Evolutionary conservation across 352 stramenopile genomes (phyloP).

Genomic region (Phytophthora meadii): DNA sequence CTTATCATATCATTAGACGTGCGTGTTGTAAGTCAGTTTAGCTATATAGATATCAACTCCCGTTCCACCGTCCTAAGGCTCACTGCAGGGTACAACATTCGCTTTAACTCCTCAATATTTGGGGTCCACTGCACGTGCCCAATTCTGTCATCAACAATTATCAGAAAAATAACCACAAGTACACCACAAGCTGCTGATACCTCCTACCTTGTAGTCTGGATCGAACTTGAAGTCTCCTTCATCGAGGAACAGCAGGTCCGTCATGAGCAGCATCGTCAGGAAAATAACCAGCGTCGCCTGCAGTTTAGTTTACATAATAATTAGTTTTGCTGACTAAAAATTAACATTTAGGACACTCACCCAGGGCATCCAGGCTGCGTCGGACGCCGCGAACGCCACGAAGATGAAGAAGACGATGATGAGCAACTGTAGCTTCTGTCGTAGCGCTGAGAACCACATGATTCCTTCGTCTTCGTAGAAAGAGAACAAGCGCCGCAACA

Average conservation of each 20-base stretch:
- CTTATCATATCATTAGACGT: conserved; percentile 11
- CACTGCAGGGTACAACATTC: neutral
- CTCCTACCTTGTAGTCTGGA: conserved; percentile 82
- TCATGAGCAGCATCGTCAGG: conserved; percentile 72
- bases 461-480: conserved; percentile 15
- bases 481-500: conserved; percentile 11
- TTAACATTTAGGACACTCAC: conserved; percentile 42
- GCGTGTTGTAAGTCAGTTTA: conserved; percentile 23
- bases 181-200: neutral
- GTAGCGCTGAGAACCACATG: conserved; percentile 82
- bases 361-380: conserved; percentile 84
- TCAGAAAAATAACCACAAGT: conserved; percentile 24
- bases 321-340: neutral
- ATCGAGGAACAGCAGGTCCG: conserved; percentile 80
- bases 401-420: conserved; percentile 88
- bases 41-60: conserved; percentile 40
- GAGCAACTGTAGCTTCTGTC: conserved; percentile 83
- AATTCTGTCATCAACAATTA: conserved; percentile 55
- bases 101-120: conserved; percentile 59
- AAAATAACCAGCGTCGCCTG: conserved; percentile 84
- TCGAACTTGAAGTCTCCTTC: conserved; percentile 82
- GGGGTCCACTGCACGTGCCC: conserved; percentile 75
- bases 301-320: neutral
- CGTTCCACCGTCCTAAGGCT: too few species aligned
- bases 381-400: conserved; percentile 74